Conservation (phyloP, 2,329 filamentous ascomycete genomes). For the Monilinia fructigena region DNA sequence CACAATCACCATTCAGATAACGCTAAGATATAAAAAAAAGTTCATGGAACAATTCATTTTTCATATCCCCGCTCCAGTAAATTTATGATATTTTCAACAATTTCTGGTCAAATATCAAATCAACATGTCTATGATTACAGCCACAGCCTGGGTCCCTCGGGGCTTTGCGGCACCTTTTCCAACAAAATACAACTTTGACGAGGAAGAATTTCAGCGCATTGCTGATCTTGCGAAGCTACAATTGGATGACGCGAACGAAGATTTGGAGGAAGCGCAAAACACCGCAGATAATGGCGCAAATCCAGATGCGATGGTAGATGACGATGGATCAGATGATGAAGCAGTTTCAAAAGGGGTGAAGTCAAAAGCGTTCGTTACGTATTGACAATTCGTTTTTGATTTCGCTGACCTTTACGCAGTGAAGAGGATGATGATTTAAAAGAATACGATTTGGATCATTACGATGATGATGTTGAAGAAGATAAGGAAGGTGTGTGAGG, state of each 20-base stretch:
- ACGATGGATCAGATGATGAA: slow-evolving; percentile 40
- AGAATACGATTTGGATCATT: slow-evolving; percentile 94
- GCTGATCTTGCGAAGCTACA: slow-evolving; percentile 59
- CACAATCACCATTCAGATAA: slow-evolving; percentile 8
- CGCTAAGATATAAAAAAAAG: slow-evolving; percentile 24
- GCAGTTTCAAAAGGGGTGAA: slow-evolving; percentile 37
- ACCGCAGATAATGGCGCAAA: slow-evolving; percentile 37
- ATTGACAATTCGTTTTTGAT: slow-evolving; percentile 26
- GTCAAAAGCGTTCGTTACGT: slow-evolving; percentile 44
- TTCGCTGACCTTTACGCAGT: slow-evolving; percentile 38
- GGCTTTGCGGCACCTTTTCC: slow-evolving; percentile 59
- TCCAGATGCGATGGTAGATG: slow-evolving; percentile 44
- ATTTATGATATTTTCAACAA: slow-evolving; percentile 9
- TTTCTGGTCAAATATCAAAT: slow-evolving; percentile 7
- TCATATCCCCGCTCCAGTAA: slow-evolving; percentile 14
- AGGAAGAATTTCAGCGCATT: slow-evolving; percentile 58
- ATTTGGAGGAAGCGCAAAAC: slow-evolving; percentile 61
- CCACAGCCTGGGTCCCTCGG: slow-evolving; percentile 57
- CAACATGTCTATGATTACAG: slow-evolving; percentile 54
- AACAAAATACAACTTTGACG: slow-evolving; percentile 56
- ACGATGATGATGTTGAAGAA: slow-evolving; percentile 76
- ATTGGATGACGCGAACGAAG: slow-evolving; percentile 85
- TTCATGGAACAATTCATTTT: slow-evolving; percentile 19
- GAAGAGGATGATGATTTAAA: slow-evolving; percentile 83
- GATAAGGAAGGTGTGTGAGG: slow-evolving; percentile 64